Percentiles rank a stretch among this genome's conserved stretches.
Conservation (phyloP, 129 eudicot genomes). For the Logfia minima region DNA sequence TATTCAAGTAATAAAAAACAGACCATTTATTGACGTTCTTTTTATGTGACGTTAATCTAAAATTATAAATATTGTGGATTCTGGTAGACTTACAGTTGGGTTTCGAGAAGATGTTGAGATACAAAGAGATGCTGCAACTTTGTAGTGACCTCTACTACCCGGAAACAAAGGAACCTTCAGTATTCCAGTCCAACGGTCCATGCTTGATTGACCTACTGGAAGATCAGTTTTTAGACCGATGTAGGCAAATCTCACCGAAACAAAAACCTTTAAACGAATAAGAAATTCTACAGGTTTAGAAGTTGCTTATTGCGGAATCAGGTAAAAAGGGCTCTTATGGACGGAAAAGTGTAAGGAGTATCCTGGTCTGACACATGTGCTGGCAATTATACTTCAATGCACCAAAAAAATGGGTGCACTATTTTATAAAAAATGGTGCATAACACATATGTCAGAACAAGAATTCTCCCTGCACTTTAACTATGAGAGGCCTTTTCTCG, state of each 20-base stretch:
- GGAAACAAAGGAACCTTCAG: slow-evolving; percentile 69
- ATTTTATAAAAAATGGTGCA: not conserved
- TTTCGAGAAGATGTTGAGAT: slow-evolving; percentile 54
- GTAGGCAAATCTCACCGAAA: not conserved
- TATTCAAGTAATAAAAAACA: slow-evolving; percentile 7
- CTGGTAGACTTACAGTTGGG: slow-evolving; percentile 47
- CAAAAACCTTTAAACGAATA: not conserved
- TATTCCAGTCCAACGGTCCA: slow-evolving; percentile 88
- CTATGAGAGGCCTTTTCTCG: no score
- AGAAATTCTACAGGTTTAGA: not conserved
- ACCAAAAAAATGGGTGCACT: no score
- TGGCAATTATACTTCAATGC: no score
- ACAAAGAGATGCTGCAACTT: slow-evolving; percentile 78
- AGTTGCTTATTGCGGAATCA: no score
- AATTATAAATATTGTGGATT: not conserved
- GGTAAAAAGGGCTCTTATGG: no score
- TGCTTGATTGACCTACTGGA: slow-evolving; percentile 29
- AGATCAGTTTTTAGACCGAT: not conserved
- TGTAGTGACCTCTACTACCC: slow-evolving; percentile 52
- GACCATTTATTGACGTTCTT: not conserved
- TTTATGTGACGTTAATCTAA: not conserved
- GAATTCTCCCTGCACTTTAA: no score
- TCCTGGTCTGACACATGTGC: no score
- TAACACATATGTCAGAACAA: no score
- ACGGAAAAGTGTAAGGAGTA: no score